phyloP scores from a whole-genome alignment of 1,139 yeast species.

The Suhomyces taliae region DNA sequence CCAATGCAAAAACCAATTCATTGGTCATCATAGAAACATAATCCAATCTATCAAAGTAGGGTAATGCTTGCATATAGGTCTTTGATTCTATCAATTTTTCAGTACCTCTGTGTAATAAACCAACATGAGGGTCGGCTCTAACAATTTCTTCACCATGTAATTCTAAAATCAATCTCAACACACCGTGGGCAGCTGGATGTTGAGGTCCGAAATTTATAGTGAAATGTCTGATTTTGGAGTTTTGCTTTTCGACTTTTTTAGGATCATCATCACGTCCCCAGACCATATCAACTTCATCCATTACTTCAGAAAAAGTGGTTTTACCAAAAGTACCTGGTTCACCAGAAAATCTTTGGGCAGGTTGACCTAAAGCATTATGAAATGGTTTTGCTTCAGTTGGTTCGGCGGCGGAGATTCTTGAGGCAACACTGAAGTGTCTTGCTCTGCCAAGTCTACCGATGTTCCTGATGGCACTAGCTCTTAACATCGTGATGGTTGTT shows the following conservation, averaged over 20 bases:
- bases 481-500: slow-evolving; percentile 19
- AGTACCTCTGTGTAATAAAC: slow-evolving; percentile 84
- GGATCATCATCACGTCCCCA: slow-evolving; percentile 51
- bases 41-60: slow-evolving; percentile 86
- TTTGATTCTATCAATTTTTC: slow-evolving; percentile 84
- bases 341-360: slow-evolving; percentile 35
- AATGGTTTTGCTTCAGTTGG: slow-evolving; percentile 27
- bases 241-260: slow-evolving; percentile 43
- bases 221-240: slow-evolving; percentile 75
- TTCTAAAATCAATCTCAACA: slow-evolving; percentile 80
- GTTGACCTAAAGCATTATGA: slow-evolving; percentile 38
- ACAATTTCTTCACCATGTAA: slow-evolving; percentile 87
- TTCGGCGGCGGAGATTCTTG: slow-evolving; percentile 20
- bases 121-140: slow-evolving; percentile 87
- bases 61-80: slow-evolving; percentile 83
- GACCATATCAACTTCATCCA: slow-evolving; percentile 50
- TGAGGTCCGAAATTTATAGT: slow-evolving; percentile 92
- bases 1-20: slow-evolving; percentile 82
- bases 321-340: slow-evolving; percentile 38
- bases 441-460: slow-evolving; percentile 7
- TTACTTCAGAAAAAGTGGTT: slow-evolving; percentile 46
- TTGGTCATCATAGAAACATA: slow-evolving; percentile 93
- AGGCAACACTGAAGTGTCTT: slow-evolving; percentile 17
- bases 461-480: slow-evolving; percentile 19
- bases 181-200: slow-evolving; percentile 96